Evolutionary conservation across 306 rosid species (phyloP).

Genomic region (Nissolia schottii): DNA sequence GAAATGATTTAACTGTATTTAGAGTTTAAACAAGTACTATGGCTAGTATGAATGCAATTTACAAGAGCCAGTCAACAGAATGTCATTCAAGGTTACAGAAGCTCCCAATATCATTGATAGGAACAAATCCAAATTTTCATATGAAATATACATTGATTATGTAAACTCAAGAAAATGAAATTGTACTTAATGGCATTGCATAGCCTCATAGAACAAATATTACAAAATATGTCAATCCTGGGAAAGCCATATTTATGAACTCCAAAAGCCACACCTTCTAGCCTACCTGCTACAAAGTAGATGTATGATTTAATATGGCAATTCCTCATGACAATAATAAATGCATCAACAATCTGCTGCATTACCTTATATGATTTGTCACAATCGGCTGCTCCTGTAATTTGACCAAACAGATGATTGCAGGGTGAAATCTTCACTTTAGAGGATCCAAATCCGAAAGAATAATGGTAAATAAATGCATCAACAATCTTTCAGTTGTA

Average conservation of each 20-base stretch:
- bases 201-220: background rate
- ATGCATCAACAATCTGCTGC: constrained; percentile 4
- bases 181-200: background rate
- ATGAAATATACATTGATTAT: background rate
- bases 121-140: background rate
- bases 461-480: background rate
- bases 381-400: background rate
- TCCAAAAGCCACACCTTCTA: constrained; percentile 6
- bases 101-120: background rate
- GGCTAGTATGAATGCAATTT: background rate
- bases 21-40: background rate
- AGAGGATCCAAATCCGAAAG: no score
- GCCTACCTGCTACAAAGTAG: constrained; percentile 6
- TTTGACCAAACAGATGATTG: background rate
- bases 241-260: background rate
- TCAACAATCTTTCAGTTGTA: background rate
- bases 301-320: background rate
- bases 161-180: background rate
- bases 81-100: background rate
- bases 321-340: background rate
- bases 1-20: background rate
- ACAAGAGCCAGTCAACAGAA: background rate
- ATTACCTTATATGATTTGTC: background rate
- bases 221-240: constrained; percentile 1
- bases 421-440: no score